phyloP scores from a whole-genome alignment of 768 basidiomycete genomes.

The Cystobasidiopsis lactophilus region DNA sequence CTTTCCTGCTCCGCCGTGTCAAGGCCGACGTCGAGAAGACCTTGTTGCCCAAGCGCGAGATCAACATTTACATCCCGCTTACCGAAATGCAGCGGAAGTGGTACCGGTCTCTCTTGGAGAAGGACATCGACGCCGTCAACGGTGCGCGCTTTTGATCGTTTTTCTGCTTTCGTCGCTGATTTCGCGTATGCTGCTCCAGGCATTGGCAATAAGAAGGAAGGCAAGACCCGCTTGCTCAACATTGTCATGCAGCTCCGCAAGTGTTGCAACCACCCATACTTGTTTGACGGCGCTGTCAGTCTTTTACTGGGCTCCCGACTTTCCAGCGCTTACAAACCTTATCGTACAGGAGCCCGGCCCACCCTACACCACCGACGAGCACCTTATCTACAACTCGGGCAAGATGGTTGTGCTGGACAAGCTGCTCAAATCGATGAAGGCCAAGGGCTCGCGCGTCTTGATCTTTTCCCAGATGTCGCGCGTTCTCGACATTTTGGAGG shows the following conservation, averaged over 20 bases:
- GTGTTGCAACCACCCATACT: conserved; percentile 57
- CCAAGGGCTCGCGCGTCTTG: conserved; percentile 76
- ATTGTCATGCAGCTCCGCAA: conserved; percentile 93
- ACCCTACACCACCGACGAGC: conserved; percentile 94
- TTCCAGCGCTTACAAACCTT: neutral
- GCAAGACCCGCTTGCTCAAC: conserved; percentile 90
- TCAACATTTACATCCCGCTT: conserved; percentile 91
- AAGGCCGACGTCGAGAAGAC: conserved; percentile 95
- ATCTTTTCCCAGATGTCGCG: conserved; percentile 99
- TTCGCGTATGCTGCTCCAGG: conserved; percentile 29
- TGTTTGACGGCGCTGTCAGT: conserved; percentile 72
- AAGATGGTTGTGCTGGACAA: conserved; percentile 98
- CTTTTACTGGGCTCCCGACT: neutral
- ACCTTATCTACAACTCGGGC: conserved; percentile 76
- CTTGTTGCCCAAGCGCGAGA: conserved; percentile 89
- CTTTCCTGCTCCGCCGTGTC: conserved; percentile 79
- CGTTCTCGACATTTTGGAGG: conserved; percentile 91
- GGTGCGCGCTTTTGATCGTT: conserved; percentile 30
- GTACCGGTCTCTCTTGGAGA: conserved; percentile 88
- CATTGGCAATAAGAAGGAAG: conserved; percentile 89
- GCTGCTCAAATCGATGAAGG: conserved; percentile 63
- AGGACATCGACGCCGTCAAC: conserved; percentile 97
- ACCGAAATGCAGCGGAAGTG: conserved; percentile 96
- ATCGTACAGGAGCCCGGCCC: conserved; percentile 66
- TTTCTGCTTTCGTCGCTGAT: no score